Base-by-base conservation (phyloP, 306 rosid genomes). In the Vigna trinervia region DNA sequence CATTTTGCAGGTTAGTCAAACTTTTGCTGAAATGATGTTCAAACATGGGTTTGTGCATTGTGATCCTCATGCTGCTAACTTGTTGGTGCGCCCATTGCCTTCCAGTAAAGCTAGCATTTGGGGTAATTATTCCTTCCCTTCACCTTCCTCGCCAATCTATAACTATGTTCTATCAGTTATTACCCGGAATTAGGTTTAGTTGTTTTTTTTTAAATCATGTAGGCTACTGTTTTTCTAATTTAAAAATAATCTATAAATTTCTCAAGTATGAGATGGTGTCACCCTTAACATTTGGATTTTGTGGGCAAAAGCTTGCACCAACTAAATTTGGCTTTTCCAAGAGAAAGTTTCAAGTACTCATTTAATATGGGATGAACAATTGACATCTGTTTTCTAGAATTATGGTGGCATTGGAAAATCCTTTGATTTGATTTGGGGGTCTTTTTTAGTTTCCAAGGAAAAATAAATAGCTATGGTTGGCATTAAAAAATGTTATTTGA, bases 21-120 rank as follows among this genome's bases (percentile, higher is more conserved):
- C 90, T 70, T 95, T 95, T 88, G 99, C 99, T 71, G 99, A 92
- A 88, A 95, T 95, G 99, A 95, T 92, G 90, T 95, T 90, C 84
- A 95, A 86, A 79, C 99, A 95, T 22, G 99, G 99, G 70, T 95
- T 95, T 88, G 99, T 95, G 73, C 99, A 95, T 78, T 95, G 99
- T 75, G 99, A 95, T 71, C 99, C 99, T 5, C 99, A 95, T 83
- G 91, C 90, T 43, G 99, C 99, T 60, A 95, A 95, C 86, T 84
- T 95, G 75, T 83, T 95, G 69, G 93, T 95, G 79, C 97, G 97
- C 48, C 96, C 97, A 62, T 67, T 86, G 84, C 99, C 97, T 80
- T 79, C 86, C 53, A 63, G 89, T 81, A 86, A 60, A 82, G 80
- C 78, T 81, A 88, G 88, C 80, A 82, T 92, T 80, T 68, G 84